These are phyloP conservation scores for Russula sp. DNA, from an alignment of 768 basidiomycete species.

Conservation along the genomic window DNA sequence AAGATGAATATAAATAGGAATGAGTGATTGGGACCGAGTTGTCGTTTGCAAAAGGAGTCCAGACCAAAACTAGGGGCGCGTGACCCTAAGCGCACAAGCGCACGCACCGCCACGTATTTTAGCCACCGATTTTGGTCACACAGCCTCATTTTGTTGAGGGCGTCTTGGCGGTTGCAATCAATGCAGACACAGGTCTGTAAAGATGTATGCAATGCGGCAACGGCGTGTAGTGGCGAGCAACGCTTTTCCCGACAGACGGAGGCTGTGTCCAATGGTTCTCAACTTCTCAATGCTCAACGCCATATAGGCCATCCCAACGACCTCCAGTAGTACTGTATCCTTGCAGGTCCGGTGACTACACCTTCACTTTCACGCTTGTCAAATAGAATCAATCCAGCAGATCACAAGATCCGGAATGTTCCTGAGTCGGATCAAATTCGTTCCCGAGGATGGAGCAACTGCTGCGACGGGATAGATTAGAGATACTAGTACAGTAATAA, in stretches of 20 bases:
- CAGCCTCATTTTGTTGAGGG: too few relatives aligned
- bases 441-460: not conserved
- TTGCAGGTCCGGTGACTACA: not conserved
- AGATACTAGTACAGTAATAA: not conserved
- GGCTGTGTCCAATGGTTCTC: not conserved
- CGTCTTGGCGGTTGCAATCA: not conserved
- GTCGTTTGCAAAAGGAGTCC: not conserved
- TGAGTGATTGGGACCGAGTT: not conserved
- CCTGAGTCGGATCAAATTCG: not conserved
- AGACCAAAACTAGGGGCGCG: slow-evolving; percentile 9
- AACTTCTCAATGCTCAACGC: not conserved
- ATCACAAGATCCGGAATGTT: not conserved
- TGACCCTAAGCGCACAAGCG: not conserved
- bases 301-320: too few relatives aligned
- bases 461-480: not conserved
- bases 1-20: not conserved
- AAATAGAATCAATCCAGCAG: not conserved
- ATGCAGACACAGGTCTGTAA: not conserved
- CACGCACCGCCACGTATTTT: slow-evolving; percentile 11
- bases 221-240: not conserved
- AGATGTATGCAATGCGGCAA: not conserved
- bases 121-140: not conserved
- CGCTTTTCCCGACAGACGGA: not conserved
- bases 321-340: not conserved
- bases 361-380: not conserved